Base-by-base conservation (phyloP, 306 rosid genomes). In the Rosa chinensis region DNA sequence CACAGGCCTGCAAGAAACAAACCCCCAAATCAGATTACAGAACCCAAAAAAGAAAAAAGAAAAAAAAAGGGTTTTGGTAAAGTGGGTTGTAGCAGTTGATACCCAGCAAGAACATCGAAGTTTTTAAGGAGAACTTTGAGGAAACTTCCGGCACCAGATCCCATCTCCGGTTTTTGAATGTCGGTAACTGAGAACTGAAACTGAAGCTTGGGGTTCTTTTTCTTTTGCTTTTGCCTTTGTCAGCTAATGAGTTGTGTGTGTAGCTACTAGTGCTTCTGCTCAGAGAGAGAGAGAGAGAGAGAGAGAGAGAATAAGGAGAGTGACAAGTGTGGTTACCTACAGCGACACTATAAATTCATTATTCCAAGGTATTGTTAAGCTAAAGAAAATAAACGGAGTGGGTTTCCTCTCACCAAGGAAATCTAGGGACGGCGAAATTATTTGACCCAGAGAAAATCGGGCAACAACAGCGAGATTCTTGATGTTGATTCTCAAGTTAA, bases 51-150 rank as follows among this genome's bases (percentile, higher is more conserved):
- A 25, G 0, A 43, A 10, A n/a, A 42, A 35, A 4, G 3, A 40
- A 1, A 25, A 74, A 52, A 18, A 70, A 2, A 10, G 18, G 58
- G 23, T 52, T 66, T 43, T 20, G 37, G 74, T 43, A 52, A 42
- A 72, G 52, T 13, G 17, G 67, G 35, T 40, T 39, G 1, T 11
- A 44, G 45, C 83, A 25, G 39, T 28, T 23, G 40, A 69, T 88
- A 96, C 99, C 99, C 97, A 70, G 97, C 99, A 83, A 96, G 93
- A 86, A 96, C 90, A 82, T 96, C 98, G 76, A 93, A 89, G 80
- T 96, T 93, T 70, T 11, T 88, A 13, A 96, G 90, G 72, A 96
- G 23, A 48, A 96, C 94, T 82, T 88, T 93, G 47, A 96, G 81
- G 82, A 96, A 90, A 84, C 86, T 83, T 35, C 88, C 96, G 5